phyloP scores from a whole-genome alignment of 148 eudicot species.

The Fagopyrum homotropicum region DNA sequence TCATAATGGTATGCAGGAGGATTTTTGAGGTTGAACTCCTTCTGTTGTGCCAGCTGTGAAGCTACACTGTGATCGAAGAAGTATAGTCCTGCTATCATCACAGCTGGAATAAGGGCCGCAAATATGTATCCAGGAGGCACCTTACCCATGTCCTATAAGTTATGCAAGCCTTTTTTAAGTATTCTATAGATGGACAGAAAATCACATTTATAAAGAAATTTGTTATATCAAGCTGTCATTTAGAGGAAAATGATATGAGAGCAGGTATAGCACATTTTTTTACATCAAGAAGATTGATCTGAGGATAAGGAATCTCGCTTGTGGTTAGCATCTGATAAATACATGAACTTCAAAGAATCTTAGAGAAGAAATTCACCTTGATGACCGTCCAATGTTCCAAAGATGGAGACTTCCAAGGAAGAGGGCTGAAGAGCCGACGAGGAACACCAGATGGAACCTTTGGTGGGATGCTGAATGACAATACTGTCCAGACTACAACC shows the following conservation, averaged over 20 bases:
- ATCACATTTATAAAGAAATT: not conserved
- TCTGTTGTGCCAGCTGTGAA: slow-evolving; percentile 87
- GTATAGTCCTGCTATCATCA: slow-evolving; percentile 88
- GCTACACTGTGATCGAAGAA: slow-evolving; percentile 97
- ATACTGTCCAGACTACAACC: slow-evolving; percentile 64
- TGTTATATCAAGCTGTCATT: not conserved
- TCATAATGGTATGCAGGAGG: slow-evolving; percentile 88
- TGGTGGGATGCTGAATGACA: slow-evolving; percentile 54
- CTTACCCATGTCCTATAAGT: slow-evolving; percentile 65
- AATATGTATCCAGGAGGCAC: slow-evolving; percentile 59
- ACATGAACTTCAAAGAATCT: not conserved
- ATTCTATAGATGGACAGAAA: not conserved
- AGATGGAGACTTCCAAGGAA: slow-evolving; percentile 78
- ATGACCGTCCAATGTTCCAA: slow-evolving; percentile 67
- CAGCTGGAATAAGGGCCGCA: slow-evolving; percentile 80
- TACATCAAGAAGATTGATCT: not conserved
- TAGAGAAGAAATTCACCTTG: slow-evolving; percentile 32
- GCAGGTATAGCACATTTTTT: not conserved
- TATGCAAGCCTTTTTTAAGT: not conserved
- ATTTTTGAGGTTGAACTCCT: slow-evolving; percentile 83
- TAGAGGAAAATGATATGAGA: not conserved
- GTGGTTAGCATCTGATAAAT: not conserved
- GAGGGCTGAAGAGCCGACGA: slow-evolving; percentile 66
- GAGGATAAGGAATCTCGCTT: not conserved
- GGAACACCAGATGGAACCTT: slow-evolving; percentile 68